Percentiles rank a stretch among this genome's conserved stretches.
phyloP scores from a whole-genome alignment of 768 basidiomycete species.

The Imleria badia region DNA sequence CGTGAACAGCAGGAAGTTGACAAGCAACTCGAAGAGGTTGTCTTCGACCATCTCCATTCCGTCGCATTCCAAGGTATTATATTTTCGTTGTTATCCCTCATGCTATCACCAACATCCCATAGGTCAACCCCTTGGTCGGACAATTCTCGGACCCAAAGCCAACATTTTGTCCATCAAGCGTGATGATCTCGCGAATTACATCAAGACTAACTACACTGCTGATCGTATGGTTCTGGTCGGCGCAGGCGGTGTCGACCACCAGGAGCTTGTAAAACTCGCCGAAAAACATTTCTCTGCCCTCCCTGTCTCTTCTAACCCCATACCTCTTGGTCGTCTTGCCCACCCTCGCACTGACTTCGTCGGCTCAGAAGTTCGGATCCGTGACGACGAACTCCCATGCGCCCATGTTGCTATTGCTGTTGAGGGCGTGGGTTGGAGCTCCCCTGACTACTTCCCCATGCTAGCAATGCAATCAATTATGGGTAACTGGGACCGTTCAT shows the following conservation, averaged over 20 bases:
- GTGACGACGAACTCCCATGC: constrained; percentile 87
- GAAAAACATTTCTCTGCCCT: constrained; percentile 90
- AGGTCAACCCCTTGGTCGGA: constrained; percentile 95
- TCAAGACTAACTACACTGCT: constrained; percentile 96
- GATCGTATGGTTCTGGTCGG: constrained; percentile 99
- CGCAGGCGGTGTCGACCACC: constrained; percentile 92
- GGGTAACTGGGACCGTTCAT: constrained; percentile 98
- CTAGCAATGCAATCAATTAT: constrained; percentile 97
- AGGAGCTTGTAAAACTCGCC: constrained; percentile 90
- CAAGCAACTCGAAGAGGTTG: constrained; percentile 97
- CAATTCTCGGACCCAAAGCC: constrained; percentile 93
- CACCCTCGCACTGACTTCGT: constrained; percentile 80
- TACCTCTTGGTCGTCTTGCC: constrained; percentile 79
- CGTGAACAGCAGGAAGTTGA: constrained; percentile 99
- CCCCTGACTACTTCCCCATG: constrained; percentile 99
- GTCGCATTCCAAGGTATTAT: constrained; percentile 89
- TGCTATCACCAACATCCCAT: constrained; percentile 11
- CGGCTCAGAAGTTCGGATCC: constrained; percentile 93
- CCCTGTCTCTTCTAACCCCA: constrained; percentile 83
- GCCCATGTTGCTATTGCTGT: constrained; percentile 96
- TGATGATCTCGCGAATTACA: constrained; percentile 85
- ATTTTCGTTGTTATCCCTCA: background rate
- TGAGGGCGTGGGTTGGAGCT: constrained; percentile 97
- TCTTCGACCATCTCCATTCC: constrained; percentile 96
- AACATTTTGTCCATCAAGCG: constrained; percentile 96